These are phyloP conservation scores for Nicotiana knightiana DNA, from an alignment of 257 asterid species.

Conservation along the genomic window DNA sequence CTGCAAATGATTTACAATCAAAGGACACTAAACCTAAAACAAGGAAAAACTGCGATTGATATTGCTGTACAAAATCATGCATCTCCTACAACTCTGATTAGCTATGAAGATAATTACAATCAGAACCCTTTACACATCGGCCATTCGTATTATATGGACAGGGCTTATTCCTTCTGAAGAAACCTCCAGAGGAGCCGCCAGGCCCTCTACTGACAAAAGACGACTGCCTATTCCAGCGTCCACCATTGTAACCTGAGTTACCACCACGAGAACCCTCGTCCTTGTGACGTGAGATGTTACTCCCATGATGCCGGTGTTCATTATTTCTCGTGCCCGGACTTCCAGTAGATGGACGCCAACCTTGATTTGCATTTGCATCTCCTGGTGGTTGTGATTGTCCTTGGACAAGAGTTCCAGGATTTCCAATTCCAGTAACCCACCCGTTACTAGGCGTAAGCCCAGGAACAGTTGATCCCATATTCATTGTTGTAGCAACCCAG, in stretches of 20 bases:
- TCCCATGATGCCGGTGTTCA: constrained; percentile 39
- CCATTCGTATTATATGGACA: constrained; percentile 68
- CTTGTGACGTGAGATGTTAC: constrained; percentile 38
- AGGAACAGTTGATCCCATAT: constrained; percentile 33
- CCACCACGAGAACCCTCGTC: constrained; percentile 24
- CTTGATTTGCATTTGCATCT: constrained; percentile 35
- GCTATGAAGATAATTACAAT: constrained; percentile 63
- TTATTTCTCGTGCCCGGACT: constrained; percentile 48
- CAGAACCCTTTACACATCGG: constrained; percentile 62
- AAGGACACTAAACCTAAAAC: constrained; percentile 12
- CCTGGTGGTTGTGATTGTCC: constrained; percentile 27
- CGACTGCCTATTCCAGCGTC: constrained; percentile 67
- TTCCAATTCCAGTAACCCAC: constrained; percentile 23
- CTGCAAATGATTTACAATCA: constrained; percentile 30
- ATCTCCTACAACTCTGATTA: constrained; percentile 12
- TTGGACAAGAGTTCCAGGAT: constrained; percentile 37
- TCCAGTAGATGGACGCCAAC: constrained; percentile 44
- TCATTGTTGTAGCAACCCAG: constrained; percentile 46
- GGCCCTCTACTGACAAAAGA: constrained; percentile 47
- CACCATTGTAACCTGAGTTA: constrained; percentile 34
- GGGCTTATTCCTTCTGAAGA: constrained; percentile 22
- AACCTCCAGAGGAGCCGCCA: constrained; percentile 18
- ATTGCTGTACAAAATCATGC: constrained; percentile 28
- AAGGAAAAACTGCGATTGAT: neutral
- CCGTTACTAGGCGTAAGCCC: constrained; percentile 25